Percentiles rank a stretch among this genome's conserved stretches.
Evolutionary conservation across 1,284 basidiomycete genomes (phyloP).

Genomic region (Mycena citricolor): DNA sequence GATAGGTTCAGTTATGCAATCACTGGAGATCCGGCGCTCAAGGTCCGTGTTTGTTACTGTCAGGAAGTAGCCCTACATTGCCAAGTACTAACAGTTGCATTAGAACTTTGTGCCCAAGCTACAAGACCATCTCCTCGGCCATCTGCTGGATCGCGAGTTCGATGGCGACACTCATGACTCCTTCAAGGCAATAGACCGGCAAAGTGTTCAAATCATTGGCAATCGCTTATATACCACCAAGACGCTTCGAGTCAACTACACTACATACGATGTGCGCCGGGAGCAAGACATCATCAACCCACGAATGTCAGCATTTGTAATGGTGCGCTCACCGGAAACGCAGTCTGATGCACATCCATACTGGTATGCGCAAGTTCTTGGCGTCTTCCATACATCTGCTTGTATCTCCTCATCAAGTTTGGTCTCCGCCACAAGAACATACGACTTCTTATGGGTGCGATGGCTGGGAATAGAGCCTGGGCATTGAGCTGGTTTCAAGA

Average conservation of each 20-base stretch:
- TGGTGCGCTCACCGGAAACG: conserved; percentile 24
- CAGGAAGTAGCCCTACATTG: too few relatives aligned
- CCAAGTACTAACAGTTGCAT: too few relatives aligned
- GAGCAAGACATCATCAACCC: conserved; percentile 26
- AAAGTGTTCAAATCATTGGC: conserved; percentile 12
- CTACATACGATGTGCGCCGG: conserved; percentile 27
- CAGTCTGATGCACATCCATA: conserved; percentile 16
- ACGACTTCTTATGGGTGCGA: conserved; percentile 39
- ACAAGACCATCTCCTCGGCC: conserved; percentile 23
- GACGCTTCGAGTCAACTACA: conserved; percentile 24
- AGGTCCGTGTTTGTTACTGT: too few relatives aligned
- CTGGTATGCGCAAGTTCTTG: conserved; percentile 28
- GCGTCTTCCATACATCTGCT: conserved; percentile 24
- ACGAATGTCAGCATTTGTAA: conserved; percentile 17
- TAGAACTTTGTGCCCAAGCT: conserved; percentile 21
- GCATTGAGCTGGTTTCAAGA: conserved; percentile 20
- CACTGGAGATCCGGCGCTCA: too few relatives aligned
- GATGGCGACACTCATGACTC: conserved; percentile 24
- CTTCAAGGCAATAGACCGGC: conserved; percentile 15
- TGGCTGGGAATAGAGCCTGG: conserved; percentile 32
- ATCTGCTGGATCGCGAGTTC: conserved; percentile 12
- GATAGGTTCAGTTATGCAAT: too few relatives aligned
- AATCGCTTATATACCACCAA: conserved; percentile 26
- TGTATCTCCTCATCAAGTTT: neutral
- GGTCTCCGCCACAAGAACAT: too few relatives aligned